Conservation (phyloP, 2,329 filamentous ascomycete genomes). For the Pseudophaeomoniella oleicola region DNA sequence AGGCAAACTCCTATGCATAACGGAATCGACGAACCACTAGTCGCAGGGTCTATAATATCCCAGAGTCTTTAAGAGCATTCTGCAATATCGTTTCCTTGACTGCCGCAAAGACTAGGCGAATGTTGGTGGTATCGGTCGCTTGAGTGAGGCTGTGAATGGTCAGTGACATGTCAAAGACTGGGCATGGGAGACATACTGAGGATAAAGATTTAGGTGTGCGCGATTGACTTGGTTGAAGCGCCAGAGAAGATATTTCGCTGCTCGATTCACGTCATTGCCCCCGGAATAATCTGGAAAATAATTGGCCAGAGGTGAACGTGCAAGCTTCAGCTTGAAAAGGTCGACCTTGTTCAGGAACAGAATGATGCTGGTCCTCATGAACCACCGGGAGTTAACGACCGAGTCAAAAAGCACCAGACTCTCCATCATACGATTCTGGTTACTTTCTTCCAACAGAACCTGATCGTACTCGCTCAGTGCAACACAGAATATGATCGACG, state of each 20-base stretch:
- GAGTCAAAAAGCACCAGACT: slow-evolving; percentile 92
- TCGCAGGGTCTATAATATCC: slow-evolving; percentile 74
- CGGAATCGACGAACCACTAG: no score
- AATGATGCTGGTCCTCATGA: slow-evolving; percentile 97
- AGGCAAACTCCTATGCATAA: no score
- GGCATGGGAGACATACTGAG: slow-evolving; percentile 56
- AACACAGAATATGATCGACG: slow-evolving; percentile 98
- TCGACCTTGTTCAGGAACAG: slow-evolving; percentile 98
- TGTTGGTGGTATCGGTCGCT: slow-evolving; percentile 97
- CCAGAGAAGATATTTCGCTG: slow-evolving; percentile 95
- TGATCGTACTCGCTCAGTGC: slow-evolving; percentile 97
- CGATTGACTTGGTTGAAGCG: slow-evolving; percentile 97
- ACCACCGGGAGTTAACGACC: slow-evolving; percentile 97
- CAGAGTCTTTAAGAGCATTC: slow-evolving; percentile 94
- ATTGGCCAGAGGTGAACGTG: slow-evolving; percentile 74
- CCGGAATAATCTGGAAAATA: slow-evolving; percentile 98
- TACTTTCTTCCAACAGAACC: slow-evolving; percentile 89
- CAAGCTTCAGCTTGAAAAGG: slow-evolving; percentile 89
- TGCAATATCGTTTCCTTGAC: slow-evolving; percentile 98
- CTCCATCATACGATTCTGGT: slow-evolving; percentile 99
- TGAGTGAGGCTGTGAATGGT: slow-evolving; percentile 64
- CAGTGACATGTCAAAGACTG: not conserved
- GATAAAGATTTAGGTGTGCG: slow-evolving; percentile 89
- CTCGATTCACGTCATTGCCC: slow-evolving; percentile 93
- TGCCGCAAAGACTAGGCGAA: slow-evolving; percentile 90